Conservation (phyloP, 495 filamentous ascomycete genomes). For the Hyaloscypha bicolor region DNA sequence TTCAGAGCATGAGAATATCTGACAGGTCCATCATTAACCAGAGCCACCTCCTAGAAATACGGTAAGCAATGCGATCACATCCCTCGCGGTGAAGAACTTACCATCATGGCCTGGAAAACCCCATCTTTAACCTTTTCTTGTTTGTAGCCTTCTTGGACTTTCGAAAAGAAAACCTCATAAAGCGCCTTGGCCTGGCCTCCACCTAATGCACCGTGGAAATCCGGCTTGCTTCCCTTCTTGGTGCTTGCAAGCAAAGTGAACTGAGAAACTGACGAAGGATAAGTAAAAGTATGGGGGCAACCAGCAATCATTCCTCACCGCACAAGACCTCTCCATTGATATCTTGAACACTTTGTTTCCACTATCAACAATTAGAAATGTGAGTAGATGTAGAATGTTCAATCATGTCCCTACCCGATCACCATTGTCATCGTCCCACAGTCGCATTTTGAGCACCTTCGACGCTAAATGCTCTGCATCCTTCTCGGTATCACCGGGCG, state of each 20-base stretch:
- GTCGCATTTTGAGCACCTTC: conserved; percentile 84
- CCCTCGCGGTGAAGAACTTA: neutral
- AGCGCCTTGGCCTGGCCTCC: conserved; percentile 75
- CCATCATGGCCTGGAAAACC: conserved; percentile 93
- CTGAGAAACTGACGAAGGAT: conserved; percentile 74
- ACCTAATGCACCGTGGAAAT: conserved; percentile 88
- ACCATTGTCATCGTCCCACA: conserved; percentile 78
- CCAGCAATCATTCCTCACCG: conserved; percentile 55
- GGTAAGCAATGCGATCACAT: conserved; percentile 6
- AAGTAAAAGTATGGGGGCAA: conserved; percentile 1
- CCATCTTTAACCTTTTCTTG: conserved; percentile 87
- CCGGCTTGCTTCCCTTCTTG: conserved; percentile 92
- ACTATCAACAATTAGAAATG: conserved; percentile 49
- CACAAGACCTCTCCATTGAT: conserved; percentile 89
- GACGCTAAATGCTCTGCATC: conserved; percentile 81
- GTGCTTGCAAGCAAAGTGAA: conserved; percentile 92
- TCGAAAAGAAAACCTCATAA: conserved; percentile 80
- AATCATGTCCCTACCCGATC: conserved; percentile 47
- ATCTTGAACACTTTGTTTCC: conserved; percentile 86
- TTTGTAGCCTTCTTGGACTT: conserved; percentile 71
- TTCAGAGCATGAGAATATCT: conserved; percentile 36
- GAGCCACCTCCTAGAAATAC: conserved; percentile 67
- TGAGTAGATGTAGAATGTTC: conserved; percentile 25
- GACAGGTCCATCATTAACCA: conserved; percentile 95
- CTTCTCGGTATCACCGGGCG: conserved; percentile 85